phyloP scores from a whole-genome alignment of 495 filamentous ascomycete species.

The Talaromyces stipitatus region DNA sequence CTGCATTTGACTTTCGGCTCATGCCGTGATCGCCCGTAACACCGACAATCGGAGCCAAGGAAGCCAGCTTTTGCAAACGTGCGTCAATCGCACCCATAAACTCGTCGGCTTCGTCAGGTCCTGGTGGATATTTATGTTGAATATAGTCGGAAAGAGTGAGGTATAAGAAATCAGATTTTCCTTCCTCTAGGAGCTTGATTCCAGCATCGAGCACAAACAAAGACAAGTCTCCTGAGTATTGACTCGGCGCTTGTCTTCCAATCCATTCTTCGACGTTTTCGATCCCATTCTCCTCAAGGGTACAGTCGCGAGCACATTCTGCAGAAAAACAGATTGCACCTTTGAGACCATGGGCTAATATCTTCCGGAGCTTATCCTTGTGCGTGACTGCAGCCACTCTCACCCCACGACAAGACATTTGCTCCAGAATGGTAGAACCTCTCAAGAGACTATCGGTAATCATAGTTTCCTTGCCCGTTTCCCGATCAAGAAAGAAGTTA shows the following conservation, averaged over 20 bases:
- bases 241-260: conserved; percentile 19
- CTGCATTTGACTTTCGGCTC: conserved; percentile 21
- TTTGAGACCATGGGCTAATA: conserved; percentile 23
- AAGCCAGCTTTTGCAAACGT: conserved; percentile 16
- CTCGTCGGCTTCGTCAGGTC: conserved; percentile 20
- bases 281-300: conserved; percentile 16
- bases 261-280: conserved; percentile 24
- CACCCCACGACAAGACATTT: conserved; percentile 23
- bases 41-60: conserved; percentile 17
- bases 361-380: conserved; percentile 29
- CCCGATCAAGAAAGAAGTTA: conserved; percentile 28
- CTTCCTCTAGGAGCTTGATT: conserved; percentile 26
- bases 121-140: conserved; percentile 29
- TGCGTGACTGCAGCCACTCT: conserved; percentile 30
- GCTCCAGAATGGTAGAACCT: conserved; percentile 26
- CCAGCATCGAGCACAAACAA: conserved; percentile 33
- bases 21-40: conserved; percentile 32
- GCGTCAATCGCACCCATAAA: conserved; percentile 23
- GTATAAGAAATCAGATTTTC: conserved; percentile 27
- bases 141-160: conserved; percentile 33
- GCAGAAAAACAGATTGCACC: conserved; percentile 28
- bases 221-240: conserved; percentile 28
- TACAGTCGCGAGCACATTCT: conserved; percentile 17
- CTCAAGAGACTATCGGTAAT: conserved; percentile 21
- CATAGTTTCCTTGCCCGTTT: conserved; percentile 26